These are phyloP conservation scores for Gentiana straminea DNA, from an alignment of 257 asterid genomes.

Conservation along the genomic window DNA sequence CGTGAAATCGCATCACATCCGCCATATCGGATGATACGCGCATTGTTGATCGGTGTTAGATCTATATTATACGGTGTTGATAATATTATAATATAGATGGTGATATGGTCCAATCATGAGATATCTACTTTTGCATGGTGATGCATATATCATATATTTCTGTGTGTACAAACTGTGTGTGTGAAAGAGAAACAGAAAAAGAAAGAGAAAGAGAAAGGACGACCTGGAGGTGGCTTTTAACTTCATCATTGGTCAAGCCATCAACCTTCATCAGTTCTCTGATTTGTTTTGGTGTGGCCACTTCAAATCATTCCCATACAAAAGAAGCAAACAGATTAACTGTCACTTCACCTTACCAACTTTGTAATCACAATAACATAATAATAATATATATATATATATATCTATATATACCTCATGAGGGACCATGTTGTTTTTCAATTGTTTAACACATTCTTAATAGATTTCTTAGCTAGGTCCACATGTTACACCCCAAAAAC, in stretches of 20 bases:
- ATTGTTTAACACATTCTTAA: too few species aligned
- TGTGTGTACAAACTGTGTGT: constrained; percentile 1
- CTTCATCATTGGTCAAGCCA: constrained; percentile 98
- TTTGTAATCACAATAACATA: neutral
- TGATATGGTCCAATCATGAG: too few species aligned
- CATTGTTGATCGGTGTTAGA: too few species aligned
- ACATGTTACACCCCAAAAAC: too few species aligned
- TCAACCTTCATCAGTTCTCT: constrained; percentile 96
- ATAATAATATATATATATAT: neutral
- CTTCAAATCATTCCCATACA: constrained; percentile 28
- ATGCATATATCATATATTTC: constrained; percentile 14
- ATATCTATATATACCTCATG: too few species aligned
- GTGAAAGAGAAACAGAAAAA: constrained; percentile 9
- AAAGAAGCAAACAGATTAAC: too few species aligned
- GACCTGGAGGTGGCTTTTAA: constrained; percentile 97
- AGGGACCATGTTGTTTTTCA: too few species aligned
- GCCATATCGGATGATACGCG: too few species aligned
- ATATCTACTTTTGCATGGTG: neutral
- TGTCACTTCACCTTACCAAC: neutral
- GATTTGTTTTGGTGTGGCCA: constrained; percentile 95
- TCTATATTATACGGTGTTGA: too few species aligned
- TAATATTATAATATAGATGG: too few species aligned
- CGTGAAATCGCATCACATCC: too few species aligned
- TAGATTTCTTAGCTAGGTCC: too few species aligned
- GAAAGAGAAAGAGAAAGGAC: neutral